A percentile compares a stretch with the other conserved stretches of the same genome.
phyloP scores from a whole-genome alignment of 2,329 filamentous ascomycete genomes.

The Trichophyton verrucosum region DNA sequence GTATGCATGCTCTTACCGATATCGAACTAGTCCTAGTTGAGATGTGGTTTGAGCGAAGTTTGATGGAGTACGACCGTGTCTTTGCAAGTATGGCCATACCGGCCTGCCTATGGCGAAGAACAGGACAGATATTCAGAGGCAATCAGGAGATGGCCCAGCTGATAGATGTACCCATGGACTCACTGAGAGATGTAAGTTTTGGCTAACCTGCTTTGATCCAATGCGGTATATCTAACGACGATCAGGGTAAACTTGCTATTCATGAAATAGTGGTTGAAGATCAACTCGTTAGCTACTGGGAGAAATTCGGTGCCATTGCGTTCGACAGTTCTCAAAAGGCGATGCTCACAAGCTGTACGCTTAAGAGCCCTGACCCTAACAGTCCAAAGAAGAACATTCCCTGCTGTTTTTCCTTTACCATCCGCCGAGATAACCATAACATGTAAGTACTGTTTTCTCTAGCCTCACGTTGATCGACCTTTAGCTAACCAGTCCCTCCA shows the following conservation, averaged over 20 bases:
- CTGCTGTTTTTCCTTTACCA: conserved; percentile 97
- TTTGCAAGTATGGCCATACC: conserved; percentile 99
- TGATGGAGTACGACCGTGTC: conserved; percentile 97
- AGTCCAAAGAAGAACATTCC: conserved; percentile 63
- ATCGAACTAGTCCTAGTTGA: conserved; percentile 90
- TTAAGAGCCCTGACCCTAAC: conserved; percentile 66
- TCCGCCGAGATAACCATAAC: conserved; percentile 86
- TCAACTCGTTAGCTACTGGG: conserved; percentile 93
- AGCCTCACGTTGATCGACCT: neutral
- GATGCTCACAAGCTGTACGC: conserved; percentile 79
- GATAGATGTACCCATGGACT: conserved; percentile 83
- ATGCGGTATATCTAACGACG: neutral
- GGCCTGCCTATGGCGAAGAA: conserved; percentile 91
- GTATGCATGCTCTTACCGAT: conserved; percentile 83
- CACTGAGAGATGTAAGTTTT: conserved; percentile 67
- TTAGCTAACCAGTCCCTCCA: neutral
- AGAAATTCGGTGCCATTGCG: conserved; percentile 95
- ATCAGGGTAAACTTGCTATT: conserved; percentile 81
- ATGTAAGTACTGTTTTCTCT: conserved; percentile 53
- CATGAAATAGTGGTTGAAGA: conserved; percentile 95
- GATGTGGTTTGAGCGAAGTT: conserved; percentile 95
- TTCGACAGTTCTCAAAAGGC: conserved; percentile 92
- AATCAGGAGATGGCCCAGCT: conserved; percentile 99
- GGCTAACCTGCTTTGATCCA: neutral
- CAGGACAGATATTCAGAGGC: conserved; percentile 90